phyloP scores from a whole-genome alignment of 2,329 filamentous ascomycete genomes.

The Bipolaris sorokiniana region DNA sequence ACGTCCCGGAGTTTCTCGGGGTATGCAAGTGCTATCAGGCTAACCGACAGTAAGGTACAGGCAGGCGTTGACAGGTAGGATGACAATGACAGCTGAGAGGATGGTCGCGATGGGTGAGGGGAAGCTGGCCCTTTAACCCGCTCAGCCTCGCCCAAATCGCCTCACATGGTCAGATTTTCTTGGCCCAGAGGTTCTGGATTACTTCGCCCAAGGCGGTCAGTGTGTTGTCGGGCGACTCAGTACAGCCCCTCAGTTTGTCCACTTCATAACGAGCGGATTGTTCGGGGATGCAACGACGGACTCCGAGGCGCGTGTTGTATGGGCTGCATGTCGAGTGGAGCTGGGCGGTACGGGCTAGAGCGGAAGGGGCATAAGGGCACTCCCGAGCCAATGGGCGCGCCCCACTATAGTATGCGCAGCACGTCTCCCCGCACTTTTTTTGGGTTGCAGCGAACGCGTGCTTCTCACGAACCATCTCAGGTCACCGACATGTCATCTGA shows the following conservation, averaged over 20 bases:
- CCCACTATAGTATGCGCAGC: constrained; percentile 12
- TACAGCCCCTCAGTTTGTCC: constrained; percentile 2
- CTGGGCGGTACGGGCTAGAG: constrained; percentile 11
- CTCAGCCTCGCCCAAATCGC: constrained; percentile 9
- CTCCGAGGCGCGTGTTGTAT: constrained; percentile 17
- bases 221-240: constrained; percentile 12
- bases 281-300: constrained; percentile 19
- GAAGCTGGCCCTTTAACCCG: constrained; percentile 21
- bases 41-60: constrained; percentile 6
- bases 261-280: constrained; percentile 13
- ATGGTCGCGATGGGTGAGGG: constrained; percentile 14
- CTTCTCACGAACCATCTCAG: constrained; percentile 6
- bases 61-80: constrained; percentile 6
- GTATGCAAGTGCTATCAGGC: constrained; percentile 6
- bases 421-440: constrained; percentile 21
- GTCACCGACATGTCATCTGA: neutral
- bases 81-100: constrained; percentile 4
- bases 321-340: constrained; percentile 7
- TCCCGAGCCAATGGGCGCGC: constrained; percentile 21
- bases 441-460: constrained; percentile 8
- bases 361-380: neutral
- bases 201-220: constrained; percentile 17
- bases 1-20: constrained; percentile 9
- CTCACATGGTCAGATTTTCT: constrained; percentile 2
- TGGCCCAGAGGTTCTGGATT: constrained; percentile 13